Base-by-base conservation (phyloP, 2,329 filamentous ascomycete species). In the Fusarium irregulare region DNA sequence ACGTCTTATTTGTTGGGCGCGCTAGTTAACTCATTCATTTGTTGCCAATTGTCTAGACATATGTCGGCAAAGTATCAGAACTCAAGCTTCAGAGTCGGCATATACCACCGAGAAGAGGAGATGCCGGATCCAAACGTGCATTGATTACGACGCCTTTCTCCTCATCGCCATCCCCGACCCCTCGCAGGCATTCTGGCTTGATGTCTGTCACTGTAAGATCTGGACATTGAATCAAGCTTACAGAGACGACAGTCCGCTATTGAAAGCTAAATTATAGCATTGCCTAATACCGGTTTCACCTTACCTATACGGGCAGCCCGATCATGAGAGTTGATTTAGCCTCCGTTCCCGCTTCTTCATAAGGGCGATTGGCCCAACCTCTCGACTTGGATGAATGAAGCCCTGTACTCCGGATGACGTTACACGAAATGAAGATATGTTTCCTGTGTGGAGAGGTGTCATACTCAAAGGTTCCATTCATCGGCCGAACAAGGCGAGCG, bases 401-500 rank as follows among this genome's bases (percentile, higher is more conserved):
- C 28, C 41, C 40, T 41, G 30, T 23, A 30, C 53, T 55, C 60
- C 48, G 46, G 53, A 71, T 68, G 68, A 65, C 48, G 68, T 71
- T 71, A 42, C 56, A 71, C 55, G 42, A 53, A 51, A 70, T 71
- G 63, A 53, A 53, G n/a, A 68, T 55, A 65, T 45, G 32, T 44
- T 53, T 45, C 34, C 34, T 54, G 45, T 71, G 64, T 71, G 64
- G 64, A 60, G 68, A 71, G 61, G 49, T 49, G 49, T 25, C 30
- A 47, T 55, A 49, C 58, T 64, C 68, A 55, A 28, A 55, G 51
- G 68, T 56, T 46, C 48, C 62, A 49, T 65, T 20, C 65, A 47
- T 70, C 51, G 45, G 49, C 45, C 56, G 49, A 58, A 53, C 54
- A 53, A 49, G 55, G 57, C 37, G 42, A 57, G 64, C 64, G 54